phyloP scores from a whole-genome alignment of 2,329 filamentous ascomycete species.

The Thielaviopsis euricoi region DNA sequence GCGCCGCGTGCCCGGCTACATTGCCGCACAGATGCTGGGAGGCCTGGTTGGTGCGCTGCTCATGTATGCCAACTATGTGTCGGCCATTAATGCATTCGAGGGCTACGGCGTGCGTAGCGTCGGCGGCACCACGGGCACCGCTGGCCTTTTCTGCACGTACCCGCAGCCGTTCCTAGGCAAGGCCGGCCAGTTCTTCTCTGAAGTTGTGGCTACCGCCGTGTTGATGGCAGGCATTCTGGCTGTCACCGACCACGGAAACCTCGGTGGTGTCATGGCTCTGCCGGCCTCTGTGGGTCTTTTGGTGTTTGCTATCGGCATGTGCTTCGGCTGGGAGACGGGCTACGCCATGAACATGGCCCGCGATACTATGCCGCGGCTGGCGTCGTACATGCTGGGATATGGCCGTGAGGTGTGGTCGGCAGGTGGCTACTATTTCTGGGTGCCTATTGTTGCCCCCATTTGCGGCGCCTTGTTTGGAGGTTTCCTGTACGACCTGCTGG shows the following conservation, averaged over 20 bases:
- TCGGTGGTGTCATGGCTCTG: constrained; percentile 34
- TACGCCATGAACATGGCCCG: constrained; percentile 60
- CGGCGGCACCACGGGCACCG: constrained; percentile 39
- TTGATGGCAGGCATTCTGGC: constrained; percentile 60
- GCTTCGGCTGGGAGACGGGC: constrained; percentile 62
- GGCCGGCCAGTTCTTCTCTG: constrained; percentile 53
- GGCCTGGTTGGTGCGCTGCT: constrained; percentile 45
- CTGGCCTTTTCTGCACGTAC: constrained; percentile 59
- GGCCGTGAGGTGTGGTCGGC: constrained; percentile 49
- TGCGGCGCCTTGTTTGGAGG: constrained; percentile 46
- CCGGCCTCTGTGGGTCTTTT: constrained; percentile 22
- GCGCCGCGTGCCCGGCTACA: constrained; percentile 53
- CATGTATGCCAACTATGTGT: constrained; percentile 46
- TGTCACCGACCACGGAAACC: constrained; percentile 39
- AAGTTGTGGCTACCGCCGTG: constrained; percentile 50
- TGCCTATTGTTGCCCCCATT: constrained; percentile 59
- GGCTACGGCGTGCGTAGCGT: constrained; percentile 47
- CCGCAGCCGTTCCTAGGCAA: constrained; percentile 42
- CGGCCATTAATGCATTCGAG: constrained; percentile 47
- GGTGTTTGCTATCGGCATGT: constrained; percentile 56
- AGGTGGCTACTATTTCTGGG: constrained; percentile 59
- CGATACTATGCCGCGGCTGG: constrained; percentile 53
- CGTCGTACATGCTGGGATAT: constrained; percentile 53
- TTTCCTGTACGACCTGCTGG: constrained; percentile 48
- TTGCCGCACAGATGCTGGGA: constrained; percentile 47